Base-by-base conservation (phyloP, 1,284 basidiomycete genomes). In the Heterobasidion annosum region DNA sequence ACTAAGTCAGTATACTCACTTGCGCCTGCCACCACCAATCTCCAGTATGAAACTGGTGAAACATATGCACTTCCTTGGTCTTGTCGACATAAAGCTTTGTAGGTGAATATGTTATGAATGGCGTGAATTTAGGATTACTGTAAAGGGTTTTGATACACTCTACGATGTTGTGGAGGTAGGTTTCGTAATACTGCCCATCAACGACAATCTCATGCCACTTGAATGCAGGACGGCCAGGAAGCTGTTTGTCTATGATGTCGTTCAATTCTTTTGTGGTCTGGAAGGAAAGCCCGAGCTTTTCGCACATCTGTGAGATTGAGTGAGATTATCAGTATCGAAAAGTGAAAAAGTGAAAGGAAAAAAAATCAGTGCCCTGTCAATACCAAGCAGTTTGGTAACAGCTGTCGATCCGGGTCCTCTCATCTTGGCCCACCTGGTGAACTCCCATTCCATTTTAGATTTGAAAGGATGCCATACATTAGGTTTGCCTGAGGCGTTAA, bases 371-470 rank as follows among this genome's bases (percentile, higher is more conserved):
- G 63, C 61, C 7, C 58, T 58, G 8, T 58, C 51, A 33, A 65
- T 64, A 1, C 19, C 37, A 0, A 64, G 54, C 0, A 65, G 48
- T 2, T 64, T 59, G 8, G 58, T 52, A 15, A 63, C 37, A 2
- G 62, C 60, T 3, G 55, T 62, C 5, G 60, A 62, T 2, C 61
- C 53, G 1, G 55, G 54, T 1, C 58, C 61, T 1, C 54, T 56
- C 34, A 56, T 15, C 33, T 62, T 64, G 1, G 62, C 59, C 62
- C 63, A 63, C 1, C 49, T 43, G 0, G 58, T 59, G 34, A 63
- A 8, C 19, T 61, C 59, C 57, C 58, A 64, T 13, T 64, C 61
- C 1, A 60, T 35, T 2, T 34, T n/a, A 18, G 45, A 46, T 1
- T 2, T 1, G 45, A 46, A 25, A 13, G 45, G 45, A 13, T 9